A percentile compares a stretch with the other conserved stretches of the same genome.
These are phyloP conservation scores for Closterium sp. DNA, from an alignment of 139 green algal species.

Conservation along the genomic window DNA sequence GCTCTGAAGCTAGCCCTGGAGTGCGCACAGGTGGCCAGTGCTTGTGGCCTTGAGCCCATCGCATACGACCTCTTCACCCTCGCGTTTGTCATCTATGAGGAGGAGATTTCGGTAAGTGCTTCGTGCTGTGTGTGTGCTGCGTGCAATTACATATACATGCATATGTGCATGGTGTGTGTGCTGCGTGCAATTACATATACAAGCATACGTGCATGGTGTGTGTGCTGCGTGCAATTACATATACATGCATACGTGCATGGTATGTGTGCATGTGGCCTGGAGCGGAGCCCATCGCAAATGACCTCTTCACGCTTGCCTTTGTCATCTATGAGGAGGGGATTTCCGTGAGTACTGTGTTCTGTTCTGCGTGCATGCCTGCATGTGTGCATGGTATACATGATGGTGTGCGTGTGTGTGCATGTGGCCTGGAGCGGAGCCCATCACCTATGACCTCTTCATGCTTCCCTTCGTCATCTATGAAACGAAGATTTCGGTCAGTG, in stretches of 20 bases:
- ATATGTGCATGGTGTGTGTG: background rate
- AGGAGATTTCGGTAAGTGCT: constrained; percentile 65
- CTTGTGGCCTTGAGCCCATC: constrained; percentile 69
- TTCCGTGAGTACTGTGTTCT: constrained; percentile 31
- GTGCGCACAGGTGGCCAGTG: constrained; percentile 37
- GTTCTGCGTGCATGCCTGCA: background rate
- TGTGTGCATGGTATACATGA: no score
- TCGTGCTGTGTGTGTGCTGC: background rate
- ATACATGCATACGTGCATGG: background rate
- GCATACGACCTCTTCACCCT: constrained; percentile 89
- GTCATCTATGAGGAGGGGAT: constrained; percentile 89
- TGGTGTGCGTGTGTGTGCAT: background rate
- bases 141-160: background rate
- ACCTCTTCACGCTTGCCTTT: constrained; percentile 88
- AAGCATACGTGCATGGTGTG: background rate
- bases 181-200: background rate
- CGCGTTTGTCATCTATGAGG: constrained; percentile 90
- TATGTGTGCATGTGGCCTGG: constrained; percentile 46
- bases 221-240: background rate
- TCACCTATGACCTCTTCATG: constrained; percentile 89
- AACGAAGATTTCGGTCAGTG: constrained; percentile 70
- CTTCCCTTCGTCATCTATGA: constrained; percentile 89
- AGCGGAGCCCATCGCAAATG: constrained; percentile 85
- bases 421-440: constrained; percentile 73
- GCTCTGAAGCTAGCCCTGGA: no score